These are phyloP conservation scores for Blepharisma undulans DNA, from an alignment of 169 alveolate species.

Conservation along the genomic window DNA sequence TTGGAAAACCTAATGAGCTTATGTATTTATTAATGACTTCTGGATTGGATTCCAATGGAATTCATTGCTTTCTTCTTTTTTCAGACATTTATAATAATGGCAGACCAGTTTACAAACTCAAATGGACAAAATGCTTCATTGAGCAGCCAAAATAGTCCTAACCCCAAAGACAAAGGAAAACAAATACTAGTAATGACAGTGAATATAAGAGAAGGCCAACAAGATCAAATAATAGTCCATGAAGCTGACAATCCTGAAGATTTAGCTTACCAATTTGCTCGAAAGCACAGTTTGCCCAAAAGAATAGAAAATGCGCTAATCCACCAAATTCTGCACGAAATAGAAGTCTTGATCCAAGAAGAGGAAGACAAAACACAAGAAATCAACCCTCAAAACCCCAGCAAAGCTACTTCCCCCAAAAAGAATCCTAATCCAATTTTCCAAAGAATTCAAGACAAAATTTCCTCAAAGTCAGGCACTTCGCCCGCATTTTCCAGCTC, in stretches of 20 bases:
- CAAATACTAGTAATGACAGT: conserved; percentile 22
- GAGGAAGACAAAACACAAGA: neutral
- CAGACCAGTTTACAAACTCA: neutral
- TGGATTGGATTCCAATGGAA: conserved; percentile 84
- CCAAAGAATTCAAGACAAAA: neutral
- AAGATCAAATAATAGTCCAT: conserved; percentile 17
- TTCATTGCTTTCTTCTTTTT: conserved; percentile 55
- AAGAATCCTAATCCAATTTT: neutral
- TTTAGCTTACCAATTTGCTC: neutral
- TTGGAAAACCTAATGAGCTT: conserved; percentile 60
- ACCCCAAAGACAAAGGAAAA: neutral
- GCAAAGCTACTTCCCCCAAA: neutral
- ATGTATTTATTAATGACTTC: conserved; percentile 70
- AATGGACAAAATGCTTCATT: neutral
- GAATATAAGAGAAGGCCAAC: conserved; percentile 1
- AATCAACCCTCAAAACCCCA: neutral
- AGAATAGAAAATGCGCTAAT: neutral
- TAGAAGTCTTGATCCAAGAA: neutral
- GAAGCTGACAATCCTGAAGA: conserved; percentile 5
- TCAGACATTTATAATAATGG: conserved; percentile 11
- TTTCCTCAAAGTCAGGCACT: neutral
- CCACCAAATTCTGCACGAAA: neutral
- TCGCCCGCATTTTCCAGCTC: neutral
- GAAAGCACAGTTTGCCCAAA: neutral
- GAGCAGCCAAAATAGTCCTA: neutral